Conservation (phyloP, 805 yeast genomes). For the Myxozyma geophila region DNA sequence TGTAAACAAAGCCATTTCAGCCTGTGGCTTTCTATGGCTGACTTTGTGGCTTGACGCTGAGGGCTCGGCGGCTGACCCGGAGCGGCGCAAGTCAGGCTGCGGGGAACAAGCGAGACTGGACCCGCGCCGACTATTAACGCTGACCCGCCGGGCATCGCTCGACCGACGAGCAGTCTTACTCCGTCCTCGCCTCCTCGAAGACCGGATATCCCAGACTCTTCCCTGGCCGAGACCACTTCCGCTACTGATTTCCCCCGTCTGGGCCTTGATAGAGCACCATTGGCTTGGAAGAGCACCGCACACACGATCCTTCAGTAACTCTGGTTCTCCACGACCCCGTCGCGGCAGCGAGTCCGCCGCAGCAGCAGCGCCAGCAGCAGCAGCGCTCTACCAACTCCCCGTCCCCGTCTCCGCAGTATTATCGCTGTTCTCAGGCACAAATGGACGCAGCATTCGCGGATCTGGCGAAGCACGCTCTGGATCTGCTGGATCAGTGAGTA, state of each 20-base stretch:
- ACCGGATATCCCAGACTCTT: background rate
- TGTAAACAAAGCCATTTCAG: constrained; percentile 5
- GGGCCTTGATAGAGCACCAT: background rate
- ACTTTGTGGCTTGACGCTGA: background rate
- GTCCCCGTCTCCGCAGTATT: background rate
- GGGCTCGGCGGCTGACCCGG: background rate
- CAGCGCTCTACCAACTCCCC: background rate
- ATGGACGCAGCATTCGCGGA: constrained; percentile 27
- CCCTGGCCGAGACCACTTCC: background rate
- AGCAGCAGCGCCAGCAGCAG: background rate
- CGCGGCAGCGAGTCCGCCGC: constrained; percentile 13
- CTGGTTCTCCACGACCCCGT: background rate
- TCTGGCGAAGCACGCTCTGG: constrained; percentile 25
- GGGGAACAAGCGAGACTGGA: background rate
- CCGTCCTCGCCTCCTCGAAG: background rate
- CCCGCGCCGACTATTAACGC: background rate
- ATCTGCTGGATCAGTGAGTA: constrained; percentile 20
- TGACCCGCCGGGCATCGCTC: constrained; percentile 13
- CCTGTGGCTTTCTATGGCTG: background rate
- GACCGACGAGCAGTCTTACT: constrained; percentile 1
- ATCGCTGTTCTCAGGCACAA: background rate
- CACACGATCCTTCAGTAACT: background rate
- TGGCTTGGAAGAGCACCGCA: background rate
- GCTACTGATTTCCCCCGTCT: background rate
- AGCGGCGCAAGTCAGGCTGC: constrained; percentile 9